Percentiles rank a stretch among this genome's conserved stretches.
These are phyloP conservation scores for Pyrrhoderma lamaoense DNA, from an alignment of 1,284 basidiomycete species.

Conservation along the genomic window DNA sequence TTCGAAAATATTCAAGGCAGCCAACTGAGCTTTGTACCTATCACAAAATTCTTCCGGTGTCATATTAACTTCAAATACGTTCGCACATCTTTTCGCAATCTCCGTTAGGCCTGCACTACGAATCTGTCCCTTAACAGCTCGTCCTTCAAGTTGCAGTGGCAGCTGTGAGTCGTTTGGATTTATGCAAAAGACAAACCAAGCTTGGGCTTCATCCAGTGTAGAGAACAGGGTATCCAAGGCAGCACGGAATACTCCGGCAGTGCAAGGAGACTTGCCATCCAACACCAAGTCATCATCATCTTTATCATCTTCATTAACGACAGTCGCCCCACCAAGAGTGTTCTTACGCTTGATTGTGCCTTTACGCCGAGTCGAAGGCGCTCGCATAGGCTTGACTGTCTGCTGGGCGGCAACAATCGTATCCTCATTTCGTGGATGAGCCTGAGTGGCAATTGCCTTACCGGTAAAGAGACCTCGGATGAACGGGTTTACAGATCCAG, in stretches of 20 bases:
- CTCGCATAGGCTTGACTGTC: constrained; percentile 86
- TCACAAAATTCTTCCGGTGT: constrained; percentile 84
- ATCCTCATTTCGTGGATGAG: constrained; percentile 86
- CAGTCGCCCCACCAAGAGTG: constrained; percentile 47
- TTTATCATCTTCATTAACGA: constrained; percentile 48
- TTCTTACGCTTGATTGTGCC: constrained; percentile 58
- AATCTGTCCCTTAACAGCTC: constrained; percentile 89
- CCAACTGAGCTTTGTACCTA: constrained; percentile 63
- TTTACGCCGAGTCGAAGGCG: constrained; percentile 82
- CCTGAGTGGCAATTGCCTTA: constrained; percentile 84
- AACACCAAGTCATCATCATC: constrained; percentile 37
- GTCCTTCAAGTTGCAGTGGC: constrained; percentile 88
- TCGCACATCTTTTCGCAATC: constrained; percentile 62
- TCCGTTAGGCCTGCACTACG: constrained; percentile 76
- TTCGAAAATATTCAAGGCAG: constrained; percentile 39
- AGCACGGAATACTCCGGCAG: constrained; percentile 82
- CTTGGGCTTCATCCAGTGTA: constrained; percentile 84
- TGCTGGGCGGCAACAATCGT: constrained; percentile 94
- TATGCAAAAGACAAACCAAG: constrained; percentile 90
- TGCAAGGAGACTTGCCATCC: constrained; percentile 50
- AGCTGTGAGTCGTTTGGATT: constrained; percentile 94
- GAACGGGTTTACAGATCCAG: constrained; percentile 84
- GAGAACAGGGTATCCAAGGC: constrained; percentile 84
- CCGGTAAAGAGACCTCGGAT: constrained; percentile 84
- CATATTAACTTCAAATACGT: constrained; percentile 80